A percentile compares a stretch with the other conserved stretches of the same genome.
These are phyloP conservation scores for Arabidopsis hybrid DNA, from an alignment of 441 rosid species.

Conservation along the genomic window DNA sequence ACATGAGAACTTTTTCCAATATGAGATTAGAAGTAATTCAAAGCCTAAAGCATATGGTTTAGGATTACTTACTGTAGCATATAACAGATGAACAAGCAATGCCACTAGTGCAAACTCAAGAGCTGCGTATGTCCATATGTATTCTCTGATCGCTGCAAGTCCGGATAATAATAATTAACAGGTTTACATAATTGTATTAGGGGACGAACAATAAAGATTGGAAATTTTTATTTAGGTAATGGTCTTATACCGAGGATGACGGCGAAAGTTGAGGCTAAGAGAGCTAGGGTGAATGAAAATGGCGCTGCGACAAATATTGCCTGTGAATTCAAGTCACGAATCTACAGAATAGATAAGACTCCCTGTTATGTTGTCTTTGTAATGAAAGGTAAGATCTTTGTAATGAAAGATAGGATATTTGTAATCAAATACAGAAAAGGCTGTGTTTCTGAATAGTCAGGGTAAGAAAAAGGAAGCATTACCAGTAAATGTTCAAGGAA, in stretches of 20 bases:
- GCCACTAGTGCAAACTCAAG: conserved; percentile 87
- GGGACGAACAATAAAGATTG: background rate
- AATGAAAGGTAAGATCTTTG: background rate
- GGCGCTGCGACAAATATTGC: conserved; percentile 82
- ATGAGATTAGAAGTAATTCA: conserved; percentile 1
- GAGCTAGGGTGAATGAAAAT: conserved; percentile 73
- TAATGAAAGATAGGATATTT: conserved; percentile 7
- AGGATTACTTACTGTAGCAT: conserved; percentile 59
- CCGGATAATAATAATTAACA: conserved; percentile 8
- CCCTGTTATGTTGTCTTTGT: conserved; percentile 1
- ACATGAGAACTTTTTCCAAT: background rate
- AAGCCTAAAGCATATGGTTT: background rate
- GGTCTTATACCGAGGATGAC: conserved; percentile 60
- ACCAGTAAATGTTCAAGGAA: conserved; percentile 95
- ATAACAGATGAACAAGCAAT: conserved; percentile 61
- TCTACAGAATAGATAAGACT: conserved; percentile 51
- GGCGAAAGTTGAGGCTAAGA: conserved; percentile 76
- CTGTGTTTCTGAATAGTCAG: background rate
- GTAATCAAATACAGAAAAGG: background rate
- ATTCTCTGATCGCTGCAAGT: conserved; percentile 77
- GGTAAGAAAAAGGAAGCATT: conserved; percentile 43
- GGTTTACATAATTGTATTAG: background rate
- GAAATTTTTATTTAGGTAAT: conserved; percentile 14
- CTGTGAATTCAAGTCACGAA: conserved; percentile 64
- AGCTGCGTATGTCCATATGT: conserved; percentile 90